These are phyloP conservation scores for Actinomortierella ambigua DNA, from an alignment of 371 early-diverging fungal species.

Conservation along the genomic window DNA sequence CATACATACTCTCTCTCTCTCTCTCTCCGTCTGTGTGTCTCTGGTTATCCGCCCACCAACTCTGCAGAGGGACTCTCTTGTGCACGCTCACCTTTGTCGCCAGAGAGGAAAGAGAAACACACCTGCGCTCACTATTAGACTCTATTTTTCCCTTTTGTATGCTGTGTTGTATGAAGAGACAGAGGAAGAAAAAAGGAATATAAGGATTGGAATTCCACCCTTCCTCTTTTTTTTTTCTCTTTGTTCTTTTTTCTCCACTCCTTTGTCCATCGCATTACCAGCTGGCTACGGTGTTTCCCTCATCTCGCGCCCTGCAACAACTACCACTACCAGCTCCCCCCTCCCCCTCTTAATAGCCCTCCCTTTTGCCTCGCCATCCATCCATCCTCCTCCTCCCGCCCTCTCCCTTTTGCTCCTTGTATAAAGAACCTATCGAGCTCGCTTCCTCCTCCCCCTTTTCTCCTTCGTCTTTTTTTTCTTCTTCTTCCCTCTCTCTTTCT, in stretches of 20 bases:
- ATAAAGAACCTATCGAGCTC: neutral
- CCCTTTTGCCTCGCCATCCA: too few species aligned
- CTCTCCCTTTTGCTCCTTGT: neutral
- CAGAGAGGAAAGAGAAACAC: conserved; percentile 13
- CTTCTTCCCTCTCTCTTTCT: neutral
- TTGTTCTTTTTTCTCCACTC: conserved; percentile 3
- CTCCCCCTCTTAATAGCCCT: too few species aligned
- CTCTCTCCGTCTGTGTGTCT: too few species aligned
- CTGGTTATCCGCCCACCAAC: too few species aligned
- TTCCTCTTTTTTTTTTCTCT: conserved; percentile 5
- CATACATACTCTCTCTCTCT: conserved; percentile 19
- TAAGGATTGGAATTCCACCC: conserved; percentile 33
- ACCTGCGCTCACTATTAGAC: conserved; percentile 10
- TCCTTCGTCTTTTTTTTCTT: neutral
- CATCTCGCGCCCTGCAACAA: too few species aligned
- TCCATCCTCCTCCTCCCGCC: conserved; percentile 1
- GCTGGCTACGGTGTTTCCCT: too few species aligned
- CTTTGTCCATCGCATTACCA: too few species aligned
- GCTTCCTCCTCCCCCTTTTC: neutral
- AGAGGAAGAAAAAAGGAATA: conserved; percentile 13
- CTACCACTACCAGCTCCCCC: too few species aligned
- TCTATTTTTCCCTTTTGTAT: neutral
- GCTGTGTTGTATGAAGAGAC: neutral
- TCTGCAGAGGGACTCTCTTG: neutral
- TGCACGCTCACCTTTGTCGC: too few species aligned